A percentile compares a stretch with the other conserved stretches of the same genome.
Evolutionary conservation across 345 rosid genomes (phyloP).

Genomic region (Draba incana): DNA sequence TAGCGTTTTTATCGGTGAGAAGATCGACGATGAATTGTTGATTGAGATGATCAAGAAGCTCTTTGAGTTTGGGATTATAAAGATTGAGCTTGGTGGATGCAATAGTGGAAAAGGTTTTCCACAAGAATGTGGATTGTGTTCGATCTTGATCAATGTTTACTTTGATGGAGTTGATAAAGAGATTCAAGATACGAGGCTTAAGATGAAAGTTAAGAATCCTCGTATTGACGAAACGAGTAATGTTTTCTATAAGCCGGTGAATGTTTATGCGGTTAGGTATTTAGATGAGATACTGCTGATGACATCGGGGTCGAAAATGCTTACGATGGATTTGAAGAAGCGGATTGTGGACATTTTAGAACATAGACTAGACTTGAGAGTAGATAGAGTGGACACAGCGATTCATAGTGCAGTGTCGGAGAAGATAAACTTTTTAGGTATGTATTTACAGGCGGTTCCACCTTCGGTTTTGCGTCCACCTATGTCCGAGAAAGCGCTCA

Average conservation of each 20-base stretch:
- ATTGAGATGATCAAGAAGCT: conserved; percentile 57
- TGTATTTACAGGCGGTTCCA: conserved; percentile 88
- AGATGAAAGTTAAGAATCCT: conserved; percentile 54
- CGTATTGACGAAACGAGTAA: conserved; percentile 46
- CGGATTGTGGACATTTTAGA: conserved; percentile 57
- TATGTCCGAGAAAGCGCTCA: conserved; percentile 76
- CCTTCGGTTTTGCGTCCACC: conserved; percentile 87
- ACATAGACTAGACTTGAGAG: conserved; percentile 59
- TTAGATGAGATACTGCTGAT: conserved; percentile 83
- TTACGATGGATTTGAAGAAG: conserved; percentile 69
- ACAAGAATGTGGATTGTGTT: conserved; percentile 75
- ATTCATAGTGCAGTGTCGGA: conserved; percentile 85
- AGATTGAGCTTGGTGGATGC: conserved; percentile 67
- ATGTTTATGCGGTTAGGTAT: conserved; percentile 75
- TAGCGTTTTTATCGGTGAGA: conserved; percentile 58
- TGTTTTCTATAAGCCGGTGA: conserved; percentile 70
- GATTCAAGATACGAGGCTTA: conserved; percentile 65
- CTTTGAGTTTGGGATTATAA: conserved; percentile 57
- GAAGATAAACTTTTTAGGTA: conserved; percentile 73
- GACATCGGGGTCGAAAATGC: conserved; percentile 76
- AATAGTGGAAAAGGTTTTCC: conserved; percentile 79
- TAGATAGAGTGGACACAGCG: conserved; percentile 62
- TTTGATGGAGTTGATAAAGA: conserved; percentile 72
- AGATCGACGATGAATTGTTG: conserved; percentile 60
- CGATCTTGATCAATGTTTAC: conserved; percentile 71